Percentiles rank a stretch among this genome's conserved stretches.
Conservation (phyloP, 1,284 basidiomycete genomes). For the Inonotus obliquus region DNA sequence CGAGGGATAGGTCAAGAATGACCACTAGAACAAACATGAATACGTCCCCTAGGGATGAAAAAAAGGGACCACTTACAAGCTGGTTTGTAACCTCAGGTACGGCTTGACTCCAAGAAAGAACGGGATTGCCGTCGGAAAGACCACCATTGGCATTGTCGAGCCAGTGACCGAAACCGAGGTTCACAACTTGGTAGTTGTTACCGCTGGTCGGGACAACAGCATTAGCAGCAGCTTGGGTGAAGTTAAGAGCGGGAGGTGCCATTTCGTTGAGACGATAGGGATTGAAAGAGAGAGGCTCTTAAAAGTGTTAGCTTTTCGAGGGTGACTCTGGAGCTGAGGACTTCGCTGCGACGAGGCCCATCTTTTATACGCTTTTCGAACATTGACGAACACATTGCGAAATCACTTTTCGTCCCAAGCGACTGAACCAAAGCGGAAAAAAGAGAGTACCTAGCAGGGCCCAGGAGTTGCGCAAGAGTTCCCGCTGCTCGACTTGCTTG, state of each 20-base stretch:
- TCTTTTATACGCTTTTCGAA: constrained; percentile 1
- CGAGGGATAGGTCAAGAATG: constrained; percentile 11
- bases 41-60: not conserved
- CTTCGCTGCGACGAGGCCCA: not conserved
- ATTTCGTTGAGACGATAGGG: not conserved
- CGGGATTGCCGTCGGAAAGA: constrained; percentile 10
- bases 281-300: not conserved
- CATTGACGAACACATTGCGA: too few species aligned
- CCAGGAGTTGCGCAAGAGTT: not conserved
- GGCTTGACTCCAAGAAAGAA: constrained; percentile 6
- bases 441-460: not conserved
- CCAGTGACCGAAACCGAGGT: constrained; percentile 7
- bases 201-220: constrained; percentile 6
- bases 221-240: constrained; percentile 6
- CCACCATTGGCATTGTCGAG: constrained; percentile 12
- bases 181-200: constrained; percentile 10
- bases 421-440: not conserved
- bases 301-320: not conserved
- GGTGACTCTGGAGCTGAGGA: constrained; percentile 6
- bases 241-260: not conserved
- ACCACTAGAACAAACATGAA: constrained; percentile 6
- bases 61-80: not conserved
- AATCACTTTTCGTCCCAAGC: too few species aligned
- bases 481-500: not conserved
- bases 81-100: constrained; percentile 2